Conservation (phyloP, 169 alveolate species). For the Perkinsus marinus region DNA sequence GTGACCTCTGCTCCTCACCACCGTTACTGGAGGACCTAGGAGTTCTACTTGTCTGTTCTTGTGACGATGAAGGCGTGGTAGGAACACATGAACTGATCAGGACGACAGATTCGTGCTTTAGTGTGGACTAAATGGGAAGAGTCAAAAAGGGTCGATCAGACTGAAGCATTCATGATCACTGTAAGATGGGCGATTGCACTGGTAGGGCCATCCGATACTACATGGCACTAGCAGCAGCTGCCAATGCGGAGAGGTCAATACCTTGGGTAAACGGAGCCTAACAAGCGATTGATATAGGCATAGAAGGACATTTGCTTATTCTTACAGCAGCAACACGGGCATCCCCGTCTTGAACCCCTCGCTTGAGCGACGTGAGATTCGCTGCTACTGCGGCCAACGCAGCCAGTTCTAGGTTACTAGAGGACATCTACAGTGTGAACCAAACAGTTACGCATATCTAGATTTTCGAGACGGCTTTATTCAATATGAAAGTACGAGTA, state of each 20-base stretch:
- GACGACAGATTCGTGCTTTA: no score
- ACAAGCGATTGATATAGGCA: not conserved
- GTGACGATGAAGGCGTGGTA: not conserved
- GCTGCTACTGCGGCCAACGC: not conserved
- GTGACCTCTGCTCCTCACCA: not conserved
- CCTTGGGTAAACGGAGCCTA: not conserved
- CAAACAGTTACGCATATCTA: no score
- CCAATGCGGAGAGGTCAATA: not conserved
- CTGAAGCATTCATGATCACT: no score
- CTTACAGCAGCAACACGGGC: not conserved
- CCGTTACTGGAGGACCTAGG: not conserved
- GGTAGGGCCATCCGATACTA: not conserved
- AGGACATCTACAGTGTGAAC: not conserved
- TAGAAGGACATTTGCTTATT: not conserved
- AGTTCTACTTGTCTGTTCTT: not conserved
- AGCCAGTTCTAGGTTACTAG: not conserved
- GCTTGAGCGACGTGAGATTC: not conserved
- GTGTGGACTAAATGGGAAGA: no score
- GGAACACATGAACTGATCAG: no score
- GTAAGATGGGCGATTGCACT: no score
- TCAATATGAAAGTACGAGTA: no score
- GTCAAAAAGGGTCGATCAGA: no score
- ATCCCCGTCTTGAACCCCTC: not conserved
- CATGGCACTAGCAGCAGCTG: not conserved
- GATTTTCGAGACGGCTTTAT: no score